Percentiles rank a stretch among this genome's conserved stretches.
Conservation (phyloP, 1,284 basidiomycete genomes). For the Ceratobasidium sp. region DNA sequence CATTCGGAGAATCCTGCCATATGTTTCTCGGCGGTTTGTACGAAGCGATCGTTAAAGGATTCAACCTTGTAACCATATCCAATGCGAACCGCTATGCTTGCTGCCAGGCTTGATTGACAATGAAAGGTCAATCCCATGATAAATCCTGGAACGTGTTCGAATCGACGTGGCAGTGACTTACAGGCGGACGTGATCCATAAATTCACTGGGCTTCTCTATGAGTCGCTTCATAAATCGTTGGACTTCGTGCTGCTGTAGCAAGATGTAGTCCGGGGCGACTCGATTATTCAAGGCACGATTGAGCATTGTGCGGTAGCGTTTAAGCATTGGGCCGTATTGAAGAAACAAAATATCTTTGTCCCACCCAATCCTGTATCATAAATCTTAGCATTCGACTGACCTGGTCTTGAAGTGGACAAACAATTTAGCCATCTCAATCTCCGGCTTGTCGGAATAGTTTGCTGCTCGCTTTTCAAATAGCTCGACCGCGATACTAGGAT, state of each 20-base stretch:
- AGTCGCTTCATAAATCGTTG: not conserved
- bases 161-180: not conserved
- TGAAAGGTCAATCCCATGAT: not conserved
- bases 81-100: constrained; percentile 4
- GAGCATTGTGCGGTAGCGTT: constrained; percentile 5
- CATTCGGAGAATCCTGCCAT: constrained; percentile 7
- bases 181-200: constrained; percentile 4
- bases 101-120: not conserved
- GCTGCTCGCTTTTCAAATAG: constrained; percentile 6
- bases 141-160: not conserved
- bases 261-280: not conserved
- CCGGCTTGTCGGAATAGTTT: not conserved
- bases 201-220: not conserved
- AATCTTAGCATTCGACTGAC: not conserved
- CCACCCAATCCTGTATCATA: constrained; percentile 6
- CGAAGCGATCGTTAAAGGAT: not conserved
- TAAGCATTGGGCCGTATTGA: not conserved
- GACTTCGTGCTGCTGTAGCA: constrained; percentile 1
- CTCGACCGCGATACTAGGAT: not conserved
- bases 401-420: not conserved
- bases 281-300: constrained; percentile 14
- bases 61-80: constrained; percentile 16
- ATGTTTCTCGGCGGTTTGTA: constrained; percentile 1
- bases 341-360: constrained; percentile 2
- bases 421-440: not conserved